Base-by-base conservation (phyloP, 139 green algal species). In the Limnomonas spitsbergensis region DNA sequence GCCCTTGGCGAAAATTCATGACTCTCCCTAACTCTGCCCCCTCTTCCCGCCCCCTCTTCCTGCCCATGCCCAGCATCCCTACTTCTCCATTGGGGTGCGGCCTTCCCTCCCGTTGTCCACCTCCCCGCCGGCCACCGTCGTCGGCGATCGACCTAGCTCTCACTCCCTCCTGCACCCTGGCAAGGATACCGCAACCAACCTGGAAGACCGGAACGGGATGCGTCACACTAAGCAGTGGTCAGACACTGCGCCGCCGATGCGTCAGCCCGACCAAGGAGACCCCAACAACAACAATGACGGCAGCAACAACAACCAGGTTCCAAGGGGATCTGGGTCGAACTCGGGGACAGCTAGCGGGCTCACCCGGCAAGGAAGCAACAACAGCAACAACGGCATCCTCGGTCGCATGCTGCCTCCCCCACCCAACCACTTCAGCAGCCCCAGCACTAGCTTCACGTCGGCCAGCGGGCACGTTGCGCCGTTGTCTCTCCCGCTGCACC, bases 1-100 rank as follows among this genome's bases (percentile, higher is more conserved):
- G n/a, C n/a, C n/a, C n/a, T n/a, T n/a, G n/a, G n/a, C n/a, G n/a
- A n/a, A n/a, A n/a, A n/a, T n/a, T n/a, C n/a, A n/a, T n/a, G n/a
- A n/a, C n/a, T n/a, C n/a, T n/a, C n/a, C n/a, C n/a, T n/a, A n/a
- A n/a, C n/a, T n/a, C n/a, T n/a, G n/a, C n/a, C n/a, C n/a, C n/a
- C n/a, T n/a, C n/a, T n/a, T n/a, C n/a, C n/a, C n/a, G n/a, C n/a
- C n/a, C n/a, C n/a, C n/a, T n/a, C n/a, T n/a, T n/a, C n/a, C n/a
- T n/a, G n/a, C n/a, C n/a, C n/a, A n/a, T n/a, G 54, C 80, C 56
- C 79, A 83, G 73, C 79, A 83, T 52, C 73, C 79, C 35, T 83
- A 83, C 82, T 86, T 86, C 40, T 74, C 69, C 9, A 78, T 81
- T 73, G 82, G 82, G 2, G 82, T 86, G 69, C 73, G 82, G 35